phyloP scores from a whole-genome alignment of 2,329 filamentous ascomycete species.

The Talaromyces marneffei region DNA sequence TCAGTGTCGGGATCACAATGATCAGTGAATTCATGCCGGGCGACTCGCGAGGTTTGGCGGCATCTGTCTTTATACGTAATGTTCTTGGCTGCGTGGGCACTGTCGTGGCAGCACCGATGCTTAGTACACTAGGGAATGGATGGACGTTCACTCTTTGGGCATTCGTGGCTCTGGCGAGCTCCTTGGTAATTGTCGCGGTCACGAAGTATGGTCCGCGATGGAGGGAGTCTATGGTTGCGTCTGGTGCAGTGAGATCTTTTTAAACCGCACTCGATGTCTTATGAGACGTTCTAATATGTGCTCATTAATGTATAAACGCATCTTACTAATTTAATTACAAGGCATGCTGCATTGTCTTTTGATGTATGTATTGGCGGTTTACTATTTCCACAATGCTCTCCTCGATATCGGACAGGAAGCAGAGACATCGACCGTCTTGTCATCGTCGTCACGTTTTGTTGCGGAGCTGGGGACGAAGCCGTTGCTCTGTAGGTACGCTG shows the following conservation, averaged over 20 bases:
- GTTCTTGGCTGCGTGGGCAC: constrained; percentile 9
- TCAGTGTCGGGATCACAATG: constrained; percentile 9
- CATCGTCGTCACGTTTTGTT: background rate
- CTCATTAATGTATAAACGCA: background rate
- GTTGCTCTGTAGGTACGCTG: background rate
- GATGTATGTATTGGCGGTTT: background rate
- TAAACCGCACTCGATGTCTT: background rate
- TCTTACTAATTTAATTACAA: background rate
- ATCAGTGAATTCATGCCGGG: constrained; percentile 11
- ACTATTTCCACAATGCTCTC: background rate
- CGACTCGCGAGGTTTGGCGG: constrained; percentile 3
- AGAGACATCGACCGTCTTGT: background rate
- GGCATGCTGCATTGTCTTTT: background rate
- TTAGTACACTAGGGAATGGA: constrained; percentile 3
- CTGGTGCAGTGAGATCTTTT: background rate
- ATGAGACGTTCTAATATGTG: background rate
- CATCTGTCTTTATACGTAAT: constrained; percentile 6
- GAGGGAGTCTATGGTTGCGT: constrained; percentile 7
- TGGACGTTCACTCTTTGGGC: constrained; percentile 10
- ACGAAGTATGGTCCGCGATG: background rate
- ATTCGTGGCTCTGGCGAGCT: constrained; percentile 1
- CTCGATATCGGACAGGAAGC: background rate
- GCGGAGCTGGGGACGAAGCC: background rate
- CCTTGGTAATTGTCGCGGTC: background rate
- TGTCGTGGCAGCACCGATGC: constrained; percentile 6